Base-by-base conservation (phyloP, 441 rosid genomes). In the Populus trichocarpa region DNA sequence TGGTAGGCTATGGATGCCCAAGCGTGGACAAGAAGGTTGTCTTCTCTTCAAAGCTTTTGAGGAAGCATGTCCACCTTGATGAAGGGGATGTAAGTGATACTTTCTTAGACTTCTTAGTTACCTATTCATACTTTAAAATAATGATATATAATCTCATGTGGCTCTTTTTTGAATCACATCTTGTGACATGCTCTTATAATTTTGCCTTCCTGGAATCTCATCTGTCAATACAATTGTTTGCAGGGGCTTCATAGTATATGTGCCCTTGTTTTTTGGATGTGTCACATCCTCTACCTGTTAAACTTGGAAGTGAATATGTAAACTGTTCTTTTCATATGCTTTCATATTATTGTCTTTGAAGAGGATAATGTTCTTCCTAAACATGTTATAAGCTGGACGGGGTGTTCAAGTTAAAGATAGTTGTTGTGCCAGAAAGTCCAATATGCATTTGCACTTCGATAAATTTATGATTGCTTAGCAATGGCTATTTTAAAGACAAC, bases 1-100 rank as follows among this genome's bases (percentile, higher is more conserved):
- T 94, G 85, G 97, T 96, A 25, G 97, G 98, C 16, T 89, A 92
- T 85, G 99, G 99, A 83, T 96, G 98, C 71, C 98, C 98, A 12
- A 92, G 86, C 77, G 87, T 90, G 20, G 96, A 92, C 86, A 94
- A 89, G 86, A 94, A 88, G 84, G 93, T 96, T 80, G 93, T 88
- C 71, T 90, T 93, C 87, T 94, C 98, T 4, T 93, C 95, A 16
- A 96, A 96, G 72, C 85, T 96, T 59, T 74, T 96, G 81, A 89
- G 99, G 87, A 96, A 96, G 88, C 96, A 84, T 82, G 93, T 85
- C 63, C 99, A 91, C 87, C 91, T 96, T 26, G 96, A 96, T 80
- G 99, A 94, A 96, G 98, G 99, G 85, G 98, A 96, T 90, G 98
- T 96, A 84, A 88, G 97, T 84, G 74, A 72, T 79, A 33, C 70